phyloP scores from a whole-genome alignment of 208 protist species.

The Paratrypanosoma confusum region DNA sequence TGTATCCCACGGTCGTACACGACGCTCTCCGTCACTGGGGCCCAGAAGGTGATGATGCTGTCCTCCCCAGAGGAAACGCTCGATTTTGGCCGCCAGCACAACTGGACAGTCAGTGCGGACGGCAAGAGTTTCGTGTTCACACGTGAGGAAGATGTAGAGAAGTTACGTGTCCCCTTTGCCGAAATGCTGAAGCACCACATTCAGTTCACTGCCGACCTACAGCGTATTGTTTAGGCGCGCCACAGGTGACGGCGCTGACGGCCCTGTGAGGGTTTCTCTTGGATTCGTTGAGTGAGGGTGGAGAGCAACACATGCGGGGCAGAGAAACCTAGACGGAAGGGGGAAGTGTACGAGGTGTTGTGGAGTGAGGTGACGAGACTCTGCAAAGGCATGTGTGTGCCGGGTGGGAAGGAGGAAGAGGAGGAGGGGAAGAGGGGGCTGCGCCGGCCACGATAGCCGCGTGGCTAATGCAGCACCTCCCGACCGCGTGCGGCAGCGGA shows the following conservation, averaged over 20 bases:
- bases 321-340: not conserved
- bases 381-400: too few species aligned
- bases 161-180: slow-evolving; percentile 67
- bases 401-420: too few species aligned
- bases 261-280: not conserved
- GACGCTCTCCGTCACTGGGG: slow-evolving; percentile 50
- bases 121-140: slow-evolving; percentile 57
- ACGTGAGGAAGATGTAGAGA: slow-evolving; percentile 56
- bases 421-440: too few species aligned
- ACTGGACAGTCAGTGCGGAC: slow-evolving; percentile 50
- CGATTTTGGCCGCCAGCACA: slow-evolving; percentile 37
- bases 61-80: slow-evolving; percentile 49
- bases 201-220: slow-evolving; percentile 60
- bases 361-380: too few species aligned
- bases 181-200: slow-evolving; percentile 75
- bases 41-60: slow-evolving; percentile 84
- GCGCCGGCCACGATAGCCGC: too few species aligned
- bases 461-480: too few species aligned
- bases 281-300: not conserved
- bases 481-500: too few species aligned
- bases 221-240: slow-evolving; percentile 81
- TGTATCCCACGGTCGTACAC: slow-evolving; percentile 84
- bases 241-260: not conserved
- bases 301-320: not conserved
- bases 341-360: too few species aligned